These are phyloP conservation scores for Malassezia yamatoensis DNA, from an alignment of 1,284 basidiomycete species.

Conservation along the genomic window DNA sequence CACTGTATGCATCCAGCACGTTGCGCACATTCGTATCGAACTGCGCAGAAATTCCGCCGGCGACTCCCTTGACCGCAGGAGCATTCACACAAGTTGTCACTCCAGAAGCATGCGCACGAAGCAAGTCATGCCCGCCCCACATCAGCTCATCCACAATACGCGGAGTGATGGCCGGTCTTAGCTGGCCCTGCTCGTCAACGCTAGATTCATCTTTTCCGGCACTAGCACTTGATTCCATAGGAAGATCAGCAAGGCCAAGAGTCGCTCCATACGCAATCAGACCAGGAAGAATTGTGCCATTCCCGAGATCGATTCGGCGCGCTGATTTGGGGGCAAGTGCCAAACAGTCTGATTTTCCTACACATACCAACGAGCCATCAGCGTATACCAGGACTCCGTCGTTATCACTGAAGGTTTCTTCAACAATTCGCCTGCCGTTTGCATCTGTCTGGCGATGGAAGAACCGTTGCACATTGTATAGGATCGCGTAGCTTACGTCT, in stretches of 20 bases:
- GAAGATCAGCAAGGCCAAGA: constrained; percentile 36
- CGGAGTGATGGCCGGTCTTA: constrained; percentile 9
- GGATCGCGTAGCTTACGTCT: constrained; percentile 17
- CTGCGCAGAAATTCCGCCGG: constrained; percentile 53
- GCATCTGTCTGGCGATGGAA: background rate
- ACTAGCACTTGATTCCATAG: constrained; percentile 23
- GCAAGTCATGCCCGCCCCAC: constrained; percentile 33
- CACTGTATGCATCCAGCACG: constrained; percentile 56
- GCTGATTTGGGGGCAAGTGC: constrained; percentile 1
- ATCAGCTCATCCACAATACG: constrained; percentile 33
- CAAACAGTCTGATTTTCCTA: constrained; percentile 6
- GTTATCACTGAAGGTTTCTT: background rate
- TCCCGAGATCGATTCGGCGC: constrained; percentile 15
- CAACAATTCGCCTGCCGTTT: background rate
- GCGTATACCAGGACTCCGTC: constrained; percentile 18
- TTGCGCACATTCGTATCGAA: constrained; percentile 22
- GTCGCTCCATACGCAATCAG: constrained; percentile 27
- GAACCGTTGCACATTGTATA: constrained; percentile 21
- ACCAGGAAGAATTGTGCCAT: constrained; percentile 20
- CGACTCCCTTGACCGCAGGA: constrained; percentile 49
- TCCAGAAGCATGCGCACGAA: constrained; percentile 51
- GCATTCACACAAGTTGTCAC: constrained; percentile 57
- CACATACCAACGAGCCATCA: constrained; percentile 16
- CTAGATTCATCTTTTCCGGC: constrained; percentile 19
- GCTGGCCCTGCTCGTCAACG: constrained; percentile 7